Percentiles rank a stretch among this genome's conserved stretches.
phyloP scores from a whole-genome alignment of 2,329 filamentous ascomycete species.

The Karstenula rhodostoma region DNA sequence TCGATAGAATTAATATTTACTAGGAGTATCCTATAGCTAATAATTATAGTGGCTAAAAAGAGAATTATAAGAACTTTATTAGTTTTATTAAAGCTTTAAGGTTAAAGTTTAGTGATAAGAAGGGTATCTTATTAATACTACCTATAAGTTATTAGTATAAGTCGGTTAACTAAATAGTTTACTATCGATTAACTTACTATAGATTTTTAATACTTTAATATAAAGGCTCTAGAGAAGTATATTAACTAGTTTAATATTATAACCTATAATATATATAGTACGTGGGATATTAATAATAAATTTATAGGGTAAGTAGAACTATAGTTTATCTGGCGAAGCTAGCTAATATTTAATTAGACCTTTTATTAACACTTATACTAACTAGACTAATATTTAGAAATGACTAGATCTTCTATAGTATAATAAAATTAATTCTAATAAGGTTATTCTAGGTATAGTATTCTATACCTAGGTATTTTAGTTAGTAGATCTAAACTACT shows the following conservation, averaged over 20 bases:
- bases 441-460: constrained; percentile 54
- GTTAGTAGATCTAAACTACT: constrained; percentile 25
- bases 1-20: constrained; percentile 57
- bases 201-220: background rate
- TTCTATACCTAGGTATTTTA: constrained; percentile 54
- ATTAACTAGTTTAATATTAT: constrained; percentile 57
- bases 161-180: no score
- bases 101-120: background rate
- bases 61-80: background rate
- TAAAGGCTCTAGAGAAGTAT: constrained; percentile 21
- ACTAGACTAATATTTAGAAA: constrained; percentile 56
- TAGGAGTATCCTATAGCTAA: constrained; percentile 38
- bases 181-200: no score
- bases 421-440: constrained; percentile 49
- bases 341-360: no score
- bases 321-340: background rate
- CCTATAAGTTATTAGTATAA: background rate
- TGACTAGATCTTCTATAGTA: constrained; percentile 57
- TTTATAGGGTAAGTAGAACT: background rate
- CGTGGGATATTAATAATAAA: constrained; percentile 8
- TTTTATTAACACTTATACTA: constrained; percentile 49
- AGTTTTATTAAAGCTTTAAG: background rate
- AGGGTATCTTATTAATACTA: background rate
- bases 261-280: constrained; percentile 57
- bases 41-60: background rate